Evolutionary conservation across 495 filamentous ascomycete species (phyloP), one percentile per base, ranked within the genome.

Genomic region (Aspergillus nidulans): DNA sequence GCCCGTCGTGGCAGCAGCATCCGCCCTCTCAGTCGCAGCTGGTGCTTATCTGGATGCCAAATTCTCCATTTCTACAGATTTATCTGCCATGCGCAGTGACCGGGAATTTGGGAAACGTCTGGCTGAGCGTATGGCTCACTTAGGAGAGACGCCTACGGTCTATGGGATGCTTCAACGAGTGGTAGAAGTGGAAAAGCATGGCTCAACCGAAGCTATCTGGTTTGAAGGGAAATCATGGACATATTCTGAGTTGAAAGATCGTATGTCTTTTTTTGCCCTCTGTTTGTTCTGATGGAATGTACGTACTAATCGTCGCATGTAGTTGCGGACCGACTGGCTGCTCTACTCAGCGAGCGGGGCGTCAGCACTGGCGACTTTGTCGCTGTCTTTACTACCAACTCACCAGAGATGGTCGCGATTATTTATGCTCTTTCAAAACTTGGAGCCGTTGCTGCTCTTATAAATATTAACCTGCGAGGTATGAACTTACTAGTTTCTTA

Each of bases 381-480:
- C 21, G 74, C 64, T 9, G 71, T 80, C 1, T 81, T 76, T 54
- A 77, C 67, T 10, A 75, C 71, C 18, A 98, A 98, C 63, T 88
- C 83, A n/a, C 87, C 89, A 8, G 79, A 85, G 28, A 92, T 95
- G 68, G 68, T 96, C 2, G 88, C 95, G 63, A 50, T 89, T 3
- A 83, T 86, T 69, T 83, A 94, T 44, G 94, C 87, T 0, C 66
- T 96, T 25, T 95, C 91, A 78, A 84, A 86, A 13, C 76, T 97
- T 24, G 94, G 94, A 1, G 91, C 88, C 0, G 84, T 82, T 30
- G 87, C 91, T 18, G 92, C 92, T 3, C 88, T 96, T 61, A 85
- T 98, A 64, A 98, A 98, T 67, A 95, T 90, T 62, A 97, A 96
- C 59, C 69, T 97, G 20, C 80, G 80, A 13, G 88, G 86, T 55